These are phyloP conservation scores for California macrophylla DNA, from an alignment of 441 rosid genomes.

Conservation along the genomic window DNA sequence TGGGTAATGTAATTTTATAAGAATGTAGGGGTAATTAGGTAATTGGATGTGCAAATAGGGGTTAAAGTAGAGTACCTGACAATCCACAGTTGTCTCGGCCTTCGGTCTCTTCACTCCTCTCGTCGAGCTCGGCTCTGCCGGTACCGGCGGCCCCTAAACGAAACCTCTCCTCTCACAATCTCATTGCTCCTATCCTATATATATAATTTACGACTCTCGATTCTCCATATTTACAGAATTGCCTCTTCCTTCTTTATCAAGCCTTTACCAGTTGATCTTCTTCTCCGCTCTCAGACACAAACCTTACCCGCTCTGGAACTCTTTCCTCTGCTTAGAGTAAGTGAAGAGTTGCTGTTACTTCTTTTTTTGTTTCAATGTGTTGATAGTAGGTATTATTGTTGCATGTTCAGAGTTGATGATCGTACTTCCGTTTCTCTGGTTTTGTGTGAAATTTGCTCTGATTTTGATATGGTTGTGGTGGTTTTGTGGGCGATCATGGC, in stretches of 20 bases:
- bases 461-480: background rate
- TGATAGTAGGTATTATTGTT: background rate
- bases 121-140: background rate
- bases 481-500: background rate
- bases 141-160: background rate
- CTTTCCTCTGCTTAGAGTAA: background rate
- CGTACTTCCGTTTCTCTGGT: background rate
- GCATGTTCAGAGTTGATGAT: background rate
- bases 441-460: background rate
- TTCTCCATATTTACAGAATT: background rate
- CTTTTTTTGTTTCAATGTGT: background rate
- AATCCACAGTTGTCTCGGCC: constrained; percentile 1
- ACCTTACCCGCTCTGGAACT: background rate
- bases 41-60: background rate
- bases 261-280: background rate
- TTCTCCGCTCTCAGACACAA: background rate
- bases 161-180: background rate
- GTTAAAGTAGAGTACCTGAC: background rate
- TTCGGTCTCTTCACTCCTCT: background rate
- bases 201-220: background rate
- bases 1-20: no score
- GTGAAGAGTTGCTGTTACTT: background rate
- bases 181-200: background rate
- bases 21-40: background rate
- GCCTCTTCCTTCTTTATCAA: background rate